These are phyloP conservation scores for Thalassiosira mediterranea DNA, from an alignment of 352 stramenopile species.

Conservation along the genomic window DNA sequence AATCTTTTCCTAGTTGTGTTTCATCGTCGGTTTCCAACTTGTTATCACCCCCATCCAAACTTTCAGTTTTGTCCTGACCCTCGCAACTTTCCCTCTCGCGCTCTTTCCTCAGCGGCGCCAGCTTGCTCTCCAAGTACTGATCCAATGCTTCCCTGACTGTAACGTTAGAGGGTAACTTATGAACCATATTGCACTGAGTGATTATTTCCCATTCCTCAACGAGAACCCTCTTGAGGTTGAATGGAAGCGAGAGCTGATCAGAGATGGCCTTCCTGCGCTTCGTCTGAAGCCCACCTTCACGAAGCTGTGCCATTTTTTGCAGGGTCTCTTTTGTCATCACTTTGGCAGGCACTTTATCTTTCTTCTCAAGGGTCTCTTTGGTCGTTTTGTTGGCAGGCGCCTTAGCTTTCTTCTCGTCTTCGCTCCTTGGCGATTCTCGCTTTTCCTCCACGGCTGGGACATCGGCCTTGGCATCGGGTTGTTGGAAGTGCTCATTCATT, in stretches of 20 bases:
- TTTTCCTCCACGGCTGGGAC: not conserved
- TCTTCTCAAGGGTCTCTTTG: conserved; percentile 14
- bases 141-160: conserved; percentile 58
- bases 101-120: conserved; percentile 17
- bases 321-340: conserved; percentile 28
- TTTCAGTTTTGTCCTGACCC: not conserved
- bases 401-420: not conserved
- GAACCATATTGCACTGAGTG: conserved; percentile 65
- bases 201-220: conserved; percentile 76
- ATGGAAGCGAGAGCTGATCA: conserved; percentile 62
- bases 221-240: conserved; percentile 73
- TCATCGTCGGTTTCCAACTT: conserved; percentile 24
- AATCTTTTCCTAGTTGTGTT: conserved; percentile 54
- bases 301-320: conserved; percentile 36
- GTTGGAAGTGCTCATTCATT: conserved; percentile 2
- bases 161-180: conserved; percentile 52
- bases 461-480: conserved; percentile 2
- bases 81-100: conserved; percentile 29
- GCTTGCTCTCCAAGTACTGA: conserved; percentile 65
- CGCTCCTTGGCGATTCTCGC: not conserved
- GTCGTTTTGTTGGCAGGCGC: not conserved
- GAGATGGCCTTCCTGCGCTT: conserved; percentile 26
- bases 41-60: conserved; percentile 7
- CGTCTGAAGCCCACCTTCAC: conserved; percentile 35
- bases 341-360: too few species aligned